Evolutionary conservation across 345 rosid species (phyloP).

Genomic region (Luvunga scandens): DNA sequence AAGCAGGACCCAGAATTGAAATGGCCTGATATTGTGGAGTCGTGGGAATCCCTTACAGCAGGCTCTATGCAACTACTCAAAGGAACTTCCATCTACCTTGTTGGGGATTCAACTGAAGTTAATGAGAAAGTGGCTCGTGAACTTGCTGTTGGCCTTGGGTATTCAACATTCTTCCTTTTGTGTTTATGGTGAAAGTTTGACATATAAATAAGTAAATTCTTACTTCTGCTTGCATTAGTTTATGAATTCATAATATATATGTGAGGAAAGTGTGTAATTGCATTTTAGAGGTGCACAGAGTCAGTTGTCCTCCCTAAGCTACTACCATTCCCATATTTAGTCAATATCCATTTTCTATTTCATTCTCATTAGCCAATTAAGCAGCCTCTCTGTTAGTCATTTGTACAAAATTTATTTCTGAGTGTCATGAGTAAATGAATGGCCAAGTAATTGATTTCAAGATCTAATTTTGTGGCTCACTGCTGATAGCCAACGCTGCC

Average conservation of each 20-base stretch:
- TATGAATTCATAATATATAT: not conserved
- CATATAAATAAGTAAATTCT: not conserved
- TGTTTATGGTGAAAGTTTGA: not conserved
- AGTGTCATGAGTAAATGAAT: not conserved
- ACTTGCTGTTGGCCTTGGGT: constrained; percentile 87
- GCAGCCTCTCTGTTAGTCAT: not conserved
- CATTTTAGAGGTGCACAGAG: no score
- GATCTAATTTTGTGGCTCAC: not conserved
- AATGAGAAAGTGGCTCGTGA: constrained; percentile 75
- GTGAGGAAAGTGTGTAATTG: no score
- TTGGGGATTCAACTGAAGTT: constrained; percentile 72
- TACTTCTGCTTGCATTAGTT: not conserved
- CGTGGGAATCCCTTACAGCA: constrained; percentile 83
- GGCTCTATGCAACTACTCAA: constrained; percentile 74
- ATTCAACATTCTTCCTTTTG: constrained; percentile 11
- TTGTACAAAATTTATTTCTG: not conserved
- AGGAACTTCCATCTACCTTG: constrained; percentile 76
- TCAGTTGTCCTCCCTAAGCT: not conserved
- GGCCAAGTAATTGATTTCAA: not conserved
- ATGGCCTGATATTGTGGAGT: constrained; percentile 90
- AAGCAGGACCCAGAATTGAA: constrained; percentile 77
- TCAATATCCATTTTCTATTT: not conserved
- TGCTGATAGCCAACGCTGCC: not conserved
- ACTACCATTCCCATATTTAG: not conserved
- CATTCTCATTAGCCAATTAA: not conserved